Conservation (phyloP, 2,329 filamentous ascomycete species). For the Fusarium hainanense region DNA sequence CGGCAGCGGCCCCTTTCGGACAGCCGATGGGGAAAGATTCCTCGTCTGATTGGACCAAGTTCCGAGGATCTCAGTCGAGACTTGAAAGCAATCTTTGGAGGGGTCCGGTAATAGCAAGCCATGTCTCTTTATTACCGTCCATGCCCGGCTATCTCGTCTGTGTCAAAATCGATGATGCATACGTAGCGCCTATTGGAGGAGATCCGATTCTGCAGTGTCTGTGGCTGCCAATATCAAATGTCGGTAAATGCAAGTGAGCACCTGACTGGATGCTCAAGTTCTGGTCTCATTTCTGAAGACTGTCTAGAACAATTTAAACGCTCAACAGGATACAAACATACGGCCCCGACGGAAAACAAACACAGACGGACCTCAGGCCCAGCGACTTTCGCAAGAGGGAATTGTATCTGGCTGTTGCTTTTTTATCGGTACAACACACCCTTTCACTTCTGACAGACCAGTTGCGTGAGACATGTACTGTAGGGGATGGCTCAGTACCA, state of each 20-base stretch:
- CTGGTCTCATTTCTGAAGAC: not conserved
- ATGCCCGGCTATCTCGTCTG: conserved; percentile 28
- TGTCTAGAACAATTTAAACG: not conserved
- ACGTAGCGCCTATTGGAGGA: conserved; percentile 1
- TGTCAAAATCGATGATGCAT: conserved; percentile 4
- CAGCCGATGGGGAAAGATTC: not conserved
- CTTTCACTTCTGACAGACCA: not conserved
- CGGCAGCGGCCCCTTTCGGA: conserved; percentile 18
- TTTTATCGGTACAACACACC: not conserved
- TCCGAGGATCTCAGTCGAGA: not conserved
- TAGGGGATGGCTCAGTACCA: not conserved
- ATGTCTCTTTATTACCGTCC: conserved; percentile 5
- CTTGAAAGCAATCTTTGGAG: not conserved
- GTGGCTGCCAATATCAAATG: not conserved
- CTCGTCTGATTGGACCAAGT: not conserved
- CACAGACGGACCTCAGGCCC: too few relatives aligned
- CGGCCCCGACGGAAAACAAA: not conserved
- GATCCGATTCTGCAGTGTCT: not conserved
- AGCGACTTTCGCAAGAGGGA: not conserved
- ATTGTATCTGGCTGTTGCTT: not conserved
- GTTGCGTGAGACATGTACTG: not conserved
- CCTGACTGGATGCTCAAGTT: not conserved
- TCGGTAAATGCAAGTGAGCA: not conserved
- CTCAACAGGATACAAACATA: not conserved
- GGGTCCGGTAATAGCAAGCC: not conserved